Evolutionary conservation across 2,329 filamentous ascomycete species (phyloP).

Genomic region (Helicocarpus griseus): DNA sequence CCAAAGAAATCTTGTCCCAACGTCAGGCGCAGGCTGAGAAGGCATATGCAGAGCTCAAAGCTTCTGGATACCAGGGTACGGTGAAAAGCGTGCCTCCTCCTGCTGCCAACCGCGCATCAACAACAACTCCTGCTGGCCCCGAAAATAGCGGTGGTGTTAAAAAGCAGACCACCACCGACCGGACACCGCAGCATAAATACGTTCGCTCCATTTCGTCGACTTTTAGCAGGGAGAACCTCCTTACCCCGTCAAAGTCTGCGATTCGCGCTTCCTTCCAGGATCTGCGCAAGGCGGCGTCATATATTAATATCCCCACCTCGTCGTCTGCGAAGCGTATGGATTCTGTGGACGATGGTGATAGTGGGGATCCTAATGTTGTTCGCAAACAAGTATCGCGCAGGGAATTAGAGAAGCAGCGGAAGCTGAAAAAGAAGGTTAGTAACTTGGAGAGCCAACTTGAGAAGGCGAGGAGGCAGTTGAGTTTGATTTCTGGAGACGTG

Average conservation of each 20-base stretch:
- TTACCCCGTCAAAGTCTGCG: constrained; percentile 12
- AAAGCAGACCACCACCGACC: not conserved
- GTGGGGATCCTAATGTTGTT: constrained; percentile 14
- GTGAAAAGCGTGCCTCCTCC: no score
- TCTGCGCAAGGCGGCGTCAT: constrained; percentile 24
- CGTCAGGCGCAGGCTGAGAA: constrained; percentile 39
- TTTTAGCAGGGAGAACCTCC: constrained; percentile 4
- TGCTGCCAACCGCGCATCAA: no score
- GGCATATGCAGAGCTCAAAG: constrained; percentile 46
- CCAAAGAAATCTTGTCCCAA: constrained; percentile 31
- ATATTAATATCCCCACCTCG: not conserved
- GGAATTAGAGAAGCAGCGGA: constrained; percentile 48
- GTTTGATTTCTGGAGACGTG: constrained; percentile 34
- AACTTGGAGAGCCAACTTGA: constrained; percentile 51
- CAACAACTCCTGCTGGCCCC: no score
- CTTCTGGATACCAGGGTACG: constrained; percentile 39
- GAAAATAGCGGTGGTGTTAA: not conserved
- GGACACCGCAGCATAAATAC: not conserved
- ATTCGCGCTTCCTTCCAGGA: constrained; percentile 27
- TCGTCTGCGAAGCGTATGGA: not conserved
- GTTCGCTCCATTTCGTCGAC: not conserved
- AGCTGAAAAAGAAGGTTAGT: constrained; percentile 50
- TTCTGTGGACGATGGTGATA: not conserved
- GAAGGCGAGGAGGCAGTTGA: constrained; percentile 45
- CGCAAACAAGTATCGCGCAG: constrained; percentile 44